phyloP scores from a whole-genome alignment of 179 eudicot genomes.

The Silene coronaria region DNA sequence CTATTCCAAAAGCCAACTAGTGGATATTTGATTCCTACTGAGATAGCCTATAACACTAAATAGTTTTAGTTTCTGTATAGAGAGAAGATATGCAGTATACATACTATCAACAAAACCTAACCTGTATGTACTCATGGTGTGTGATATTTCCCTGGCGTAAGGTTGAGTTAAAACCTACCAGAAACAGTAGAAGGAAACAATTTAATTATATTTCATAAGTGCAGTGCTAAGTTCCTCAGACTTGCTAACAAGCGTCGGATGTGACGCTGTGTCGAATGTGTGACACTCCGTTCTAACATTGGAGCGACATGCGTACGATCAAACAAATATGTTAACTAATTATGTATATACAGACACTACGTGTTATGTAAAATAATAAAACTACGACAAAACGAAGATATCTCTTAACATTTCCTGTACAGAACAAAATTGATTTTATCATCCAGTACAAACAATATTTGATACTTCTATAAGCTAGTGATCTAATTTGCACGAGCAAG shows the following conservation, averaged over 20 bases:
- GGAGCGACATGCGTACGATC: background rate
- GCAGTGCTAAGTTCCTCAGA: background rate
- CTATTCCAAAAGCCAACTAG: background rate
- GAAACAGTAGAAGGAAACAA: conserved; percentile 8
- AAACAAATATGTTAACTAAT: background rate
- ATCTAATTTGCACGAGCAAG: too few species aligned
- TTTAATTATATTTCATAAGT: conserved; percentile 8
- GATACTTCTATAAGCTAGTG: too few species aligned
- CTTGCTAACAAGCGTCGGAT: background rate
- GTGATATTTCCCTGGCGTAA: conserved; percentile 89
- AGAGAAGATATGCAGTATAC: background rate
- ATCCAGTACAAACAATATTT: too few species aligned
- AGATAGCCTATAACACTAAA: background rate
- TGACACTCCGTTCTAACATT: background rate
- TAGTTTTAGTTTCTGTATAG: background rate
- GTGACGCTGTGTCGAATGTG: background rate
- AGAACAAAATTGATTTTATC: too few species aligned
- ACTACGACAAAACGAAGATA: background rate
- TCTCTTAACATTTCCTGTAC: background rate
- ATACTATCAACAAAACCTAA: conserved; percentile 23
- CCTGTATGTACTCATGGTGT: conserved; percentile 97
- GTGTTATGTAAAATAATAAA: background rate
- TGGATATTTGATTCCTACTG: background rate
- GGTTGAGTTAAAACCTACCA: conserved; percentile 86
- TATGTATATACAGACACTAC: background rate